A percentile compares a stretch with the other conserved stretches of the same genome.
phyloP scores from a whole-genome alignment of 345 rosid species.

The Salix udensis region DNA sequence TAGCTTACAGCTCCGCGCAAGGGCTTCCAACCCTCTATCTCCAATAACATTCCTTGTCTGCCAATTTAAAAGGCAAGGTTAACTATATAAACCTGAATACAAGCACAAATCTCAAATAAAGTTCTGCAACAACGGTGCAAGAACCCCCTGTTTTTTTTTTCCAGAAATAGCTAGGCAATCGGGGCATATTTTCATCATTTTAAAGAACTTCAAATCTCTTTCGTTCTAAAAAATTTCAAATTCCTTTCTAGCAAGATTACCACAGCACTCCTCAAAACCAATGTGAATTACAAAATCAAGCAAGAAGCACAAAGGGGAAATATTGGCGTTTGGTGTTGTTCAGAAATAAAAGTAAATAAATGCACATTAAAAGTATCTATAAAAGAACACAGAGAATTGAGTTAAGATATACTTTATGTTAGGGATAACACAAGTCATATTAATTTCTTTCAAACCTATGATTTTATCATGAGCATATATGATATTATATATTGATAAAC shows the following conservation, averaged over 20 bases:
- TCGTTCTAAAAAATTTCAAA: background rate
- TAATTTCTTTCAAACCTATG: background rate
- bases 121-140: background rate
- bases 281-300: background rate
- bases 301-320: background rate
- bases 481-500: background rate
- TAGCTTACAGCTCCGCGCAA: constrained; percentile 62
- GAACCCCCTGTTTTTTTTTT: background rate
- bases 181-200: background rate
- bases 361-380: background rate
- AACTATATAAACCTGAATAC: background rate
- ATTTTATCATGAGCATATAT: background rate
- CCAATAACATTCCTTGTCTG: constrained; percentile 97
- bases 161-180: background rate
- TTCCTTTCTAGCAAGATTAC: background rate
- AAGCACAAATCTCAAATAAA: background rate
- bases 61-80: constrained; percentile 12
- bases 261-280: background rate
- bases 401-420: background rate
- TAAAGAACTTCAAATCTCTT: background rate
- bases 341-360: background rate
- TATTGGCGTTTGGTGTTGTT: background rate
- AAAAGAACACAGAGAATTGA: background rate
- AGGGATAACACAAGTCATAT: background rate
- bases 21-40: constrained; percentile 83